Evolutionary conservation across 257 asterid genomes (phyloP), one percentile per base, ranked within the genome.

Genomic region (Jacaranda copaia): DNA sequence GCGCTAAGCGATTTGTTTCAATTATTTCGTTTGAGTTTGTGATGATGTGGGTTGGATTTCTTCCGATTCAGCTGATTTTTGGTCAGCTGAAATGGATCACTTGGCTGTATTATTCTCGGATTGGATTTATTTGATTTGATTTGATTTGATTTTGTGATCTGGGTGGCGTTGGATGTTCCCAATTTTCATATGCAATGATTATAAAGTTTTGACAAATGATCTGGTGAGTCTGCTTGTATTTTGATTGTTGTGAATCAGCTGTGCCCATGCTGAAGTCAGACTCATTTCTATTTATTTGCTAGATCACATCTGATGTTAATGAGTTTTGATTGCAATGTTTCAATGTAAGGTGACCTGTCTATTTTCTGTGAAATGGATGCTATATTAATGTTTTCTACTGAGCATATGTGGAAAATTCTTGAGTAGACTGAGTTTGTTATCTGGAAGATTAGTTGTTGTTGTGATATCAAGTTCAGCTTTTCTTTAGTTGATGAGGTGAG

Each of bases 171-270:
- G 60, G 16, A 52, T 55, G 52, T 18, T 79, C 14, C 51, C 40
- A 18, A 32, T 58, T 48, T n/a, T n/a, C 6, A 8, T 15, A 38
- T 66, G 67, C 66, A 16, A 35, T 62, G 15, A 35, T 4, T 38
- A 6, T 43, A 56, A 25, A 60, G 10, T 58, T 72, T 73, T 73
- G 15, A 25, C 38, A 48, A 48, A 11, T 63, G 79, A 67, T 84
- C 77, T 5, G 39, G 68, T 69, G 60, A 56, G 59, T 61, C 38
- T 38, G 36, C 18, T 9, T 7, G n/a, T 12, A 48, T 39, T 70
- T 51, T 58, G 16, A 5, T 66, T 58, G 38, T 42, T 64, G 4
- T 62, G 35, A 56, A 20, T 82, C 80, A 78, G 69, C 69, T 63
- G 42, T 13, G 46, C 7, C 20, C 16, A 67, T 25, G 18, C 48